Evolutionary conservation across 1,284 basidiomycete genomes (phyloP).

Genomic region (Lentinus polychrous): DNA sequence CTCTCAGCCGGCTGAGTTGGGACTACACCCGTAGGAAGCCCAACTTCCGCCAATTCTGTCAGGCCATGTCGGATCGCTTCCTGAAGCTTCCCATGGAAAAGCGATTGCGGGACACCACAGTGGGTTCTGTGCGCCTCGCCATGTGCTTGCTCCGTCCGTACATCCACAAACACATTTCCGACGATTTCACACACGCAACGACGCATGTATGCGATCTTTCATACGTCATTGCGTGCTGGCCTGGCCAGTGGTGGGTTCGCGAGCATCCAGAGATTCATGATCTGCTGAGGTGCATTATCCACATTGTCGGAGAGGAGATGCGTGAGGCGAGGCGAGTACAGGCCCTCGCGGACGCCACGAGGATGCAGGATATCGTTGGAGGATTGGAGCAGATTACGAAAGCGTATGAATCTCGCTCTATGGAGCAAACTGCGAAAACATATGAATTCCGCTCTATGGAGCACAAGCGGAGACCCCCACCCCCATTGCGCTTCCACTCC

Average conservation of each 20-base stretch:
- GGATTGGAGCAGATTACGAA: conserved; percentile 39
- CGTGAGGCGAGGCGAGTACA: conserved; percentile 40
- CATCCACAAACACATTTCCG: conserved; percentile 45
- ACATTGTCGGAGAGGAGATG: conserved; percentile 58
- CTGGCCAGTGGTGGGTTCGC: conserved; percentile 54
- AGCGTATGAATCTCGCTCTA: conserved; percentile 22
- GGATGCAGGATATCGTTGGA: conserved; percentile 42
- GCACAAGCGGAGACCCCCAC: conserved; percentile 10
- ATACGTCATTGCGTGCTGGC: conserved; percentile 60
- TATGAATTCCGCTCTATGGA: conserved; percentile 21
- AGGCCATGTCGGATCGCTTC: conserved; percentile 57
- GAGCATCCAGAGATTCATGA: conserved; percentile 54
- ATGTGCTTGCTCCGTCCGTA: conserved; percentile 59
- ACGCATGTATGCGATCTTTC: conserved; percentile 46
- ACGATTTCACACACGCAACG: conserved; percentile 44
- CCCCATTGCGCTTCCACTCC: conserved; percentile 1
- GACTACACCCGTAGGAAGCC: conserved; percentile 51
- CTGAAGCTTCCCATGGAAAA: conserved; percentile 43
- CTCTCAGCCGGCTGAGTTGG: conserved; percentile 49
- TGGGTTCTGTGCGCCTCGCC: conserved; percentile 58
- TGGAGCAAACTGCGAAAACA: conserved; percentile 27
- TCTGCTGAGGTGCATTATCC: conserved; percentile 48
- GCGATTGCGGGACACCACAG: conserved; percentile 56
- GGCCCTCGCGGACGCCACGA: conserved; percentile 33
- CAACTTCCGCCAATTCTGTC: conserved; percentile 63